Percentiles rank a stretch among this genome's conserved stretches.
These are phyloP conservation scores for Discostella stelligeroides DNA, from an alignment of 108 stramenopile species.

Conservation along the genomic window DNA sequence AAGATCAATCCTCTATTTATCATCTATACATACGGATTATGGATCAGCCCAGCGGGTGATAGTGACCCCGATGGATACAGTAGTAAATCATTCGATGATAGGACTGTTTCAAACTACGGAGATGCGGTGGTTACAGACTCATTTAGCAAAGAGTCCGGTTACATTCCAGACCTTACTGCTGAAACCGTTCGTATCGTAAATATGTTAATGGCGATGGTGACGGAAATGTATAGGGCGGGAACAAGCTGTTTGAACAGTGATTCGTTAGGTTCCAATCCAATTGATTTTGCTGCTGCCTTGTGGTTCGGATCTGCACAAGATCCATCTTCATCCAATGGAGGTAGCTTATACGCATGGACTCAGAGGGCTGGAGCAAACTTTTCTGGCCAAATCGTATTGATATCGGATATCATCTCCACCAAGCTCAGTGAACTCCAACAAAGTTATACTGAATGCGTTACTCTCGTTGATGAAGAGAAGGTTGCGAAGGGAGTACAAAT, in stretches of 20 bases:
- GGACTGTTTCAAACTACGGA: constrained; percentile 41
- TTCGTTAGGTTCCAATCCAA: constrained; percentile 13
- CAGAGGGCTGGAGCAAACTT: constrained; percentile 52
- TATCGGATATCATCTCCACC: constrained; percentile 37
- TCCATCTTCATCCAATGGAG: constrained; percentile 54
- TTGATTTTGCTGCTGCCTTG: constrained; percentile 77
- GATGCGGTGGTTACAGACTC: constrained; percentile 45
- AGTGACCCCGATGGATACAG: constrained; percentile 51
- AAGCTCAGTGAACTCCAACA: constrained; percentile 45
- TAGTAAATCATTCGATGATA: constrained; percentile 46
- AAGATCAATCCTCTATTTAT: constrained; percentile 39
- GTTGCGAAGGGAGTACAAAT: constrained; percentile 26
- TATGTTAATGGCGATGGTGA: constrained; percentile 69
- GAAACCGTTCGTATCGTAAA: constrained; percentile 49
- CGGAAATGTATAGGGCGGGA: constrained; percentile 60
- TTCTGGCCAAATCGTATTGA: constrained; percentile 14
- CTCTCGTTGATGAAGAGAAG: constrained; percentile 21
- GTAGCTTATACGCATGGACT: constrained; percentile 64
- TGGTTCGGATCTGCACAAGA: constrained; percentile 72
- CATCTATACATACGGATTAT: constrained; percentile 47
- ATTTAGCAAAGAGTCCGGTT: constrained; percentile 30
- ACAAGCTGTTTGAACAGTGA: constrained; percentile 33
- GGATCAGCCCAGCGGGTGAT: constrained; percentile 26
- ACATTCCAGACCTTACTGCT: constrained; percentile 52
- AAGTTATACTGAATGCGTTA: constrained; percentile 46